Evolutionary conservation across 345 rosid species (phyloP), one percentile per base, ranked within the genome.

Genomic region (Gossypium australe): DNA sequence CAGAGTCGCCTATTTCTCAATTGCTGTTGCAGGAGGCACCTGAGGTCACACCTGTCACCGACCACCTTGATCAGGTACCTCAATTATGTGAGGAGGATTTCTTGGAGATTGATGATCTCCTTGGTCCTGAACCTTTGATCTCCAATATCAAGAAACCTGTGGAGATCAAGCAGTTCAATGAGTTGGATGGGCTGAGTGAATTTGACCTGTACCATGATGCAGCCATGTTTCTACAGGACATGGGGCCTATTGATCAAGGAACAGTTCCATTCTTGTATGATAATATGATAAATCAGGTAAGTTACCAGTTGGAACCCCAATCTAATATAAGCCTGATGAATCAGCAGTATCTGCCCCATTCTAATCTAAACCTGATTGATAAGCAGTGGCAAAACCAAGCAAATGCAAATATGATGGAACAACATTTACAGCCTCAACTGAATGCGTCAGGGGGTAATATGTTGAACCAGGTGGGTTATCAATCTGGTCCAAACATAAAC

Each of bases 51-150:
- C 79, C 83, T 63, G 78, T 66, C 62, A 51, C 80, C 17, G 78
- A 78, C 20, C 74, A 70, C 22, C 34, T 11, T 51, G 75, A 78
- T 51, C 78, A 18, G 55, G 63, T 59, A 9, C 55, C 69, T 41
- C 75, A 72, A 49, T 2, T 70, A 14, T 55, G 16, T 4, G 89
- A 68, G 70, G 87, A 65, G 18, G 97, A 84, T 85, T 94, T 87
- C 82, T 87, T 94, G 80, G 97, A 92, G 84, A 86, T 92, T 3
- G 87, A 88, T 79, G 97, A 92, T 86, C 94, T 94, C 51, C 9
- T 75, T 69, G 81, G 60, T 69, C 75, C 85, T 60, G 88, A 80
- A 70, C 88, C 86, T 49, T 62, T 72, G 9, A 53, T 74, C 27
- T 75, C 45, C 22, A 58, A 67, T 29, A 1, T 18, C 52, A 78